Evolutionary conservation across 2,329 filamentous ascomycete species (phyloP).

Genomic region (Fusarium kyushuense): DNA sequence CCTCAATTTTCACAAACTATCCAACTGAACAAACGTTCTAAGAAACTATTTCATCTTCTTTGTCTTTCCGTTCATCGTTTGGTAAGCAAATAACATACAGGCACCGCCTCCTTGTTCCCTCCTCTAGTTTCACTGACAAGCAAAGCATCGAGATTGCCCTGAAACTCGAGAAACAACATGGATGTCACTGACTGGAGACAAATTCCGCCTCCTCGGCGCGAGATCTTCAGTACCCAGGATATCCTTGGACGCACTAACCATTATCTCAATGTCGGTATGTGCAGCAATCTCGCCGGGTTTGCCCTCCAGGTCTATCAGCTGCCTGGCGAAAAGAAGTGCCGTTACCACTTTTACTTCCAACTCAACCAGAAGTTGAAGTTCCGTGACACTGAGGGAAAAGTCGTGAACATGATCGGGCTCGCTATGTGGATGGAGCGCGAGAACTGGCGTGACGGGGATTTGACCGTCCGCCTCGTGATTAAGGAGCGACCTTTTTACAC

Average conservation of each 20-base stretch:
- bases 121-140: neutral
- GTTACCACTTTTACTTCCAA: constrained; percentile 1
- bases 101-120: neutral
- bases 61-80: neutral
- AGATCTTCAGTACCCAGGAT: constrained; percentile 17
- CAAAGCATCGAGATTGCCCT: neutral
- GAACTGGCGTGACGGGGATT: neutral
- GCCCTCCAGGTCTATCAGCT: constrained; percentile 6
- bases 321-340: neutral
- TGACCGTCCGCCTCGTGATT: constrained; percentile 14
- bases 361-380: constrained; percentile 2
- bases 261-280: neutral
- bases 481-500: neutral
- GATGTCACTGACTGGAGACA: neutral
- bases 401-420: neutral
- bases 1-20: neutral
- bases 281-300: constrained; percentile 7
- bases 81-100: neutral
- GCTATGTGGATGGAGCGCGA: constrained; percentile 25
- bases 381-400: neutral
- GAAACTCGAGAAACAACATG: neutral
- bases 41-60: neutral
- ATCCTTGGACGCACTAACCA: neutral
- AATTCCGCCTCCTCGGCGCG: neutral
- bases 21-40: neutral